Evolutionary conservation across 768 basidiomycete species (phyloP).

Genomic region (Lenzites betulinus): DNA sequence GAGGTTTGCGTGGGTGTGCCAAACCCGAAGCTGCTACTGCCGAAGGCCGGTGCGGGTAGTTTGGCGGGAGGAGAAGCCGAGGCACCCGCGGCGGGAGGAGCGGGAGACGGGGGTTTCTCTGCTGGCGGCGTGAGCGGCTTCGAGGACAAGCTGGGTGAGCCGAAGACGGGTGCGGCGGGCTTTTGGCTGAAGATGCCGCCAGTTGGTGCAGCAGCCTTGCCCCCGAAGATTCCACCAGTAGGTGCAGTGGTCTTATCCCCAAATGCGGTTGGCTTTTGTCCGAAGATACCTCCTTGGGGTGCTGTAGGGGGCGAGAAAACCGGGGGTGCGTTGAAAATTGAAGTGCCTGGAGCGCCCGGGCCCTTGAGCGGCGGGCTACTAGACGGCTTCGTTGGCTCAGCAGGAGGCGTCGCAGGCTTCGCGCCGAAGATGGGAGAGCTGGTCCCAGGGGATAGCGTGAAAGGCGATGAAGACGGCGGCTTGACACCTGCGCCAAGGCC

Average conservation of each 20-base stretch:
- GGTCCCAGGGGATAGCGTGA: not conserved
- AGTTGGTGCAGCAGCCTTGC: conserved; percentile 15
- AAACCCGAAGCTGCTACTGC: not conserved
- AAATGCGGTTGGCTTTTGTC: not conserved
- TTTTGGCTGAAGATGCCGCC: conserved; percentile 16
- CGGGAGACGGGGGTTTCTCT: not conserved
- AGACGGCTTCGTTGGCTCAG: not conserved
- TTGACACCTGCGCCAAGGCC: conserved; percentile 8
- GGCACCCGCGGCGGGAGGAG: not conserved
- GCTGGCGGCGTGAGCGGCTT: not conserved
- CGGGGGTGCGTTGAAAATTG: conserved; percentile 10
- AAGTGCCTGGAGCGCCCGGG: not conserved
- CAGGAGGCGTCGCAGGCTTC: not conserved
- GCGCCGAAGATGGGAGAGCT: conserved; percentile 1
- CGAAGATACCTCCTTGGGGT: not conserved
- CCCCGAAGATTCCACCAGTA: conserved; percentile 5
- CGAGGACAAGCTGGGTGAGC: not conserved
- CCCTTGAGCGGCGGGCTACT: conserved; percentile 1
- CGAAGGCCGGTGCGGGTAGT: not conserved
- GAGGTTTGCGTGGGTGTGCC: not conserved
- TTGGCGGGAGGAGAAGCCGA: not conserved
- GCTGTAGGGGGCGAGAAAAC: conserved; percentile 1
- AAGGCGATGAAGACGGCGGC: conserved; percentile 13
- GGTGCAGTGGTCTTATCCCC: not conserved
- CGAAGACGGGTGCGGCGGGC: conserved; percentile 1